Base-by-base conservation (phyloP, 345 rosid species). In the Eucalyptus regnans region DNA sequence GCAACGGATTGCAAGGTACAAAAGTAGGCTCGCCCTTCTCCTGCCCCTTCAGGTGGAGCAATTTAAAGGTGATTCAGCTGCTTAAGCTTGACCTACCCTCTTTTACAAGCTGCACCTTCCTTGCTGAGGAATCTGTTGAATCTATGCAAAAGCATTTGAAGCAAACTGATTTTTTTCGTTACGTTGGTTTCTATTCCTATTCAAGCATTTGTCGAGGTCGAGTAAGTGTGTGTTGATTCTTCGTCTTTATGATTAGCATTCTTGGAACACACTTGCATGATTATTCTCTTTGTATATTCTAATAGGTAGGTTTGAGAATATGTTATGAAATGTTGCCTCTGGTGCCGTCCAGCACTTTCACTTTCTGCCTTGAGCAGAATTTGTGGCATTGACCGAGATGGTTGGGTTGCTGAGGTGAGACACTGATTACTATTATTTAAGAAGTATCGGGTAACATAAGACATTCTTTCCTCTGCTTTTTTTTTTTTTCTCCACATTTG, bases 1-100 rank as follows among this genome's bases (percentile, higher is more conserved):
- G 90, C 95, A 92, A 87, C 94, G 96, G 89, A 98, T 97, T 49
- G 96, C 94, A 44, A 96, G 99, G 92, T 97, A 94, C 94, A 95
- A 93, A 94, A 92, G 91, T 52, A 94, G 99, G 93, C 91, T 98
- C 20, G 94, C 95, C 87, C 97, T 97, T 89, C 95, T 98, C 88
- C 95, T 98, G 88, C 98, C 99, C 44, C 96, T 93, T 13, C 92
- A 92, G 29, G 92, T 91, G 68, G 98, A 97, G 89, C 96, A 94
- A 89, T 88, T 90, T 79, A 93, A 90, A 87, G 92, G 90, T 91
- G 95, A 91, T 91, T 87, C 88, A 44, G 91, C 85, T 23, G 86
- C 91, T 71, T 94, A 92, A 86, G 92, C 90, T 92, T 94, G 93
- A 94, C 33, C 71, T 93, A 93, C 33, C 71, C 76, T 43, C 58